Percentiles rank a stretch among this genome's conserved stretches.
Conservation (phyloP, 352 stramenopile species). For the Globisporangium spiculum region DNA sequence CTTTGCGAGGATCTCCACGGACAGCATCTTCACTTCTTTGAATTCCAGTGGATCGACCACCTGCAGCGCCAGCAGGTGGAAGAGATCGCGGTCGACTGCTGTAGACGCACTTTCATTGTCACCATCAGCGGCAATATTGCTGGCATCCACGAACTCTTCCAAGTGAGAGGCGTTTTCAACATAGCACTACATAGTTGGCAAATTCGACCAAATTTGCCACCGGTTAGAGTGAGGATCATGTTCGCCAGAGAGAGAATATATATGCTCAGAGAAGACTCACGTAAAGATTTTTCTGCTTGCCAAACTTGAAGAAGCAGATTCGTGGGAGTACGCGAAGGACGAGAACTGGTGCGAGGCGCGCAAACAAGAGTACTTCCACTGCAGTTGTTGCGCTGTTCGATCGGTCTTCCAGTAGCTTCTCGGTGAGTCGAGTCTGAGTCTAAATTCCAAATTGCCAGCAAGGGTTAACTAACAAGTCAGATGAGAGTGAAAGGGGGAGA, state of each 20-base stretch:
- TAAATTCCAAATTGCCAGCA: conserved; percentile 15
- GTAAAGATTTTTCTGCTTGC: conserved; percentile 4
- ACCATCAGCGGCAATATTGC: background rate
- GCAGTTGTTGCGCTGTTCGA: conserved; percentile 7
- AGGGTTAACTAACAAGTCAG: background rate
- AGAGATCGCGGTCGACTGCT: conserved; percentile 20
- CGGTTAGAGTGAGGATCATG: too few species aligned
- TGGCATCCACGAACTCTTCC: conserved; percentile 22
- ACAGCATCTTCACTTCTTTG: conserved; percentile 78
- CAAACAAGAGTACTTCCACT: conserved; percentile 59
- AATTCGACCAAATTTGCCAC: too few species aligned
- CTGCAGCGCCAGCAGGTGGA: conserved; percentile 38
- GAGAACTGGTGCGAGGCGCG: conserved; percentile 51
- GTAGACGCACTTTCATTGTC: background rate
- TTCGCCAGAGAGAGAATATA: too few species aligned
- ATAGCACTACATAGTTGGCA: conserved; percentile 13
- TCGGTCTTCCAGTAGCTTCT: conserved; percentile 44
- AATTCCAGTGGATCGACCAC: conserved; percentile 65
- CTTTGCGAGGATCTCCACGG: conserved; percentile 53
- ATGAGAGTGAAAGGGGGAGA: too few species aligned
- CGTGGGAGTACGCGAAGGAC: conserved; percentile 61
- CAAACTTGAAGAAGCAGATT: conserved; percentile 15
- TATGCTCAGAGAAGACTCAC: conserved; percentile 19
- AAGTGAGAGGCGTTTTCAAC: conserved; percentile 34
- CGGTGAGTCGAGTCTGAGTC: conserved; percentile 38